Base-by-base conservation (phyloP, 768 basidiomycete species). In the Hericium rajendrae region DNA sequence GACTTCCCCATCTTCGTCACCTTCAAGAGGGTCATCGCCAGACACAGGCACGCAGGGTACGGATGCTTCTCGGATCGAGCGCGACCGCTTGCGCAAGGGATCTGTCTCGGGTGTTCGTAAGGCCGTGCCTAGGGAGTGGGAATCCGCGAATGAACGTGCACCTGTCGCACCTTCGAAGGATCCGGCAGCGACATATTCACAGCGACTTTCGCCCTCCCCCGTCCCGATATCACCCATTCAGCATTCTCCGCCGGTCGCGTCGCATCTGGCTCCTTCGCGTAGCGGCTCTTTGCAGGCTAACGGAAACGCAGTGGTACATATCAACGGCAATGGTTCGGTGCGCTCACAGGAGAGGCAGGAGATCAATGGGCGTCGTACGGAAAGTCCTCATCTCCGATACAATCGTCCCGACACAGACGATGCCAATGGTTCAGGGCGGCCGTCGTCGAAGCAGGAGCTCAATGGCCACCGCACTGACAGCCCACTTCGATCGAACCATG, bases 61-160 rank as follows among this genome's bases (percentile, higher is more conserved):
- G 2, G 38, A 26, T 46, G 22, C 20, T 51, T 24, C 48, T 12
- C 41, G 32, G 26, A 32, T n/a, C 8, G 53, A 48, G 6, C 41
- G 41, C 13, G 57, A 55, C n/a, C 70, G 64, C 57, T 63, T 67
- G 16, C 69, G 69, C 53, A 65, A 65, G 46, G 52, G 64, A 57
- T 32, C 32, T 6, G 32, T 32, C 32, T 70, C 70, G 13, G 55
- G 62, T 38, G 51, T 53, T n/a, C 70, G 73, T 20, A 70, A 64
- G 38, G 65, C 65, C 8, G 62, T 64, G 24, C 63, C 70, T 20
- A 58, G 32, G 9, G 32, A 63, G 6, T 70, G 70, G 69, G 70
- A 69, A 50, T 59, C 54, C 32, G 39, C 24, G 18, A 18, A 46
- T 13, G n/a, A 37, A n/a, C 43, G 26, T 26, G 28, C 60, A 24